phyloP scores from a whole-genome alignment of 495 filamentous ascomycete genomes.

The Aspergillus haitiensis region DNA sequence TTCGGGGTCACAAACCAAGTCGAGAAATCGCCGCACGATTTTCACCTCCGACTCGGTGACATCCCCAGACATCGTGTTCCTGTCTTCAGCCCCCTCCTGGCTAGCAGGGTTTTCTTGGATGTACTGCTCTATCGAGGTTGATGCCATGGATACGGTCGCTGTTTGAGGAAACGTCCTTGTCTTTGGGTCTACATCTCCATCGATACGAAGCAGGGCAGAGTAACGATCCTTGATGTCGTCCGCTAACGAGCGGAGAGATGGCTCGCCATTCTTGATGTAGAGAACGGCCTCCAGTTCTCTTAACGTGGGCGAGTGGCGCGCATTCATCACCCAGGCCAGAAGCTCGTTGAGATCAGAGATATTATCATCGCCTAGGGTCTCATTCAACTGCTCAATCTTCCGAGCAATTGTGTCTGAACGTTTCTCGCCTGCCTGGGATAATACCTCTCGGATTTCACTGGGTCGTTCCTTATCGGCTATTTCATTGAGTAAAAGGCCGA shows the following conservation, averaged over 20 bases:
- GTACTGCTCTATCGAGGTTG: neutral
- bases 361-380: conserved; percentile 1
- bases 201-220: neutral
- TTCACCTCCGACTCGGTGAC: conserved; percentile 1
- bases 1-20: neutral
- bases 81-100: neutral
- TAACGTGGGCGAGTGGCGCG: neutral
- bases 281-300: conserved; percentile 1
- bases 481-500: neutral
- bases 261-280: neutral
- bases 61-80: neutral
- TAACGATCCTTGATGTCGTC: neutral
- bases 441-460: conserved; percentile 1
- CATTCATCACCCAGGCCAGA: conserved; percentile 2
- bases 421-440: conserved; percentile 1
- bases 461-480: conserved; percentile 1
- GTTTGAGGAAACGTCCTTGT: neutral
- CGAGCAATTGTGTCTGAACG: neutral
- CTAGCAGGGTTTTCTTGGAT: neutral
- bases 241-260: neutral
- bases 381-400: neutral
- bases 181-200: neutral
- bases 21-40: conserved; percentile 3
- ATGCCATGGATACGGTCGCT: neutral
- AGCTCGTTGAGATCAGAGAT: conserved; percentile 7